Base-by-base conservation (phyloP, 768 basidiomycete species). In the Tulasnella sp. region DNA sequence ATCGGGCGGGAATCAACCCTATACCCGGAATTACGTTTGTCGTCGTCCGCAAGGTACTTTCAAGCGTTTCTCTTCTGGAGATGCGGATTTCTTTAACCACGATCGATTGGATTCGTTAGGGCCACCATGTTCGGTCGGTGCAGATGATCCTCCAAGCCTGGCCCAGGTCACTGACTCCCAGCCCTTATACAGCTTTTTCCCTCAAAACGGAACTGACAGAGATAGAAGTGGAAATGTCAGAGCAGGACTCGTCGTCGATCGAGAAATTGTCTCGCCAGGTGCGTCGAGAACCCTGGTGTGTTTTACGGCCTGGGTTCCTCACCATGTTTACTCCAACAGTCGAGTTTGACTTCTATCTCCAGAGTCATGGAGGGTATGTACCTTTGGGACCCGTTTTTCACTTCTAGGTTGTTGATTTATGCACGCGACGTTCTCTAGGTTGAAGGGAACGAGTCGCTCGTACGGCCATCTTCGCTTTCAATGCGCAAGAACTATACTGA, bases 171-270 rank as follows among this genome's bases (percentile, higher is more conserved):
- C 50, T 51, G 6, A 35, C 11, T 8, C 17, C 4, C 17, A 1
- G 17, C n/a, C 1, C 32, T 12, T n/a, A 15, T 51, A 11, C 15
- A 37, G 49, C 21, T 76, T 83, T 67, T 83, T 83, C 72, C 80
- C 80, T 0, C 63, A 58, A 32, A 64, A 66, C 5, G 56, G 57
- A 0, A 60, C 63, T 8, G 77, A 83, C 6, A 77, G 71, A 0
- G 86, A 89, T 62, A 74, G 72, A 51, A 83, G 79, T 56, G 82
- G 81, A 2, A 90, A 90, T 63, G 82, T 80, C 62, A 77, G 75
- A 1, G 84, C 87, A 0, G 87, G 87, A 7, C 84, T 85, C 0
- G 83, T 90, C 15, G 75, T 87, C 21, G 87, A 90, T 63, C 72
- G 72, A 7, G 59, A 57, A 23, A 49, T 48, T 46, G 52, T 43